These are phyloP conservation scores for Wickerhamiella australiensis DNA, from an alignment of 805 yeast genomes.

Conservation along the genomic window DNA sequence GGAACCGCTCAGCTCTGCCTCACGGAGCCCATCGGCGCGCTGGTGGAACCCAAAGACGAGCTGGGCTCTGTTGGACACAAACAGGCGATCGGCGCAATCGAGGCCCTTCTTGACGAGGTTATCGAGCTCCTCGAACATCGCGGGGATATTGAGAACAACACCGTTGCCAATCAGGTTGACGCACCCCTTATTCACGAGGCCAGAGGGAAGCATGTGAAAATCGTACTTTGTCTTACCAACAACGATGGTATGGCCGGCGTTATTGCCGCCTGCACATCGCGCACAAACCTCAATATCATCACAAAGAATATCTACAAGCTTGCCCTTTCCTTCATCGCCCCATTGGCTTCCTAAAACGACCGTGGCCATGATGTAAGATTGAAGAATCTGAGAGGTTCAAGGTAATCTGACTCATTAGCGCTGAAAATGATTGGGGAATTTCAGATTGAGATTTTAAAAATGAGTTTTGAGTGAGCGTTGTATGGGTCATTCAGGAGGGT, in stretches of 20 bases:
- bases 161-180: conserved; percentile 86
- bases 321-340: conserved; percentile 99
- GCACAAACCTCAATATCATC: conserved; percentile 95
- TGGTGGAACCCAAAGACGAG: conserved; percentile 97
- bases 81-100: conserved; percentile 57
- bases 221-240: conserved; percentile 82
- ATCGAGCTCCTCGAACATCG: conserved; percentile 77
- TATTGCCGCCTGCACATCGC: conserved; percentile 94
- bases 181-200: conserved; percentile 90
- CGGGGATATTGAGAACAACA: conserved; percentile 90
- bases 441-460: too few relatives aligned
- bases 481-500: too few relatives aligned
- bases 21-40: conserved; percentile 89
- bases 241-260: conserved; percentile 98
- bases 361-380: conserved; percentile 45
- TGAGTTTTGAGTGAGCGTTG: too few relatives aligned
- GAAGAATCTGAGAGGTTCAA: too few relatives aligned
- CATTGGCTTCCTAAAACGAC: conserved; percentile 98
- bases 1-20: conserved; percentile 68
- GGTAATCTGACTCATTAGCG: neutral
- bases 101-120: conserved; percentile 75
- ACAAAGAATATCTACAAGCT: conserved; percentile 87
- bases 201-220: conserved; percentile 98
- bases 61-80: conserved; percentile 88
- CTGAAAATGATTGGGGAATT: too few relatives aligned